These are phyloP conservation scores for Kodamaea suecica DNA, from an alignment of 1,139 yeast genomes.

Conservation along the genomic window DNA sequence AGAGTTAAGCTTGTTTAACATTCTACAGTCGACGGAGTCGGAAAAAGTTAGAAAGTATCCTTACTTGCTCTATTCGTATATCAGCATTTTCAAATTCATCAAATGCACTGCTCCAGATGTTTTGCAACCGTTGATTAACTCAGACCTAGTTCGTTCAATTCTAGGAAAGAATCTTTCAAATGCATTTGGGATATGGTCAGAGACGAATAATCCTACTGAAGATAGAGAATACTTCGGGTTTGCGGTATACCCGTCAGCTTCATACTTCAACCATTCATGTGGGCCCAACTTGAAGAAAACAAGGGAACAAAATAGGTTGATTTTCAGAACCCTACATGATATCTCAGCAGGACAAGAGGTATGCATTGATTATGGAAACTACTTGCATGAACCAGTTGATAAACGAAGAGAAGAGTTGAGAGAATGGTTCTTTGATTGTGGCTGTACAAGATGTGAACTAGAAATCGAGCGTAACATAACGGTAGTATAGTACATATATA, in stretches of 20 bases:
- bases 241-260: slow-evolving; percentile 64
- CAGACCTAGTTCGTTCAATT: slow-evolving; percentile 42
- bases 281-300: slow-evolving; percentile 21
- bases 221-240: slow-evolving; percentile 66
- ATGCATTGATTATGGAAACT: slow-evolving; percentile 62
- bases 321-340: slow-evolving; percentile 26
- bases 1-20: slow-evolving; percentile 36
- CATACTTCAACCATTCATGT: slow-evolving; percentile 67
- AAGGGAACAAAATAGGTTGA: slow-evolving; percentile 20
- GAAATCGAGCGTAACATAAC: slow-evolving; percentile 9
- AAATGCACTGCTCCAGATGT: slow-evolving; percentile 37
- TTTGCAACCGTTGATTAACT: slow-evolving; percentile 38
- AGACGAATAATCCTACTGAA: slow-evolving; percentile 29
- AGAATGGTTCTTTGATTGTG: slow-evolving; percentile 64
- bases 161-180: slow-evolving; percentile 68
- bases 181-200: slow-evolving; percentile 74
- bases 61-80: slow-evolving; percentile 47
- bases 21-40: slow-evolving; percentile 55
- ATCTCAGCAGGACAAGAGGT: slow-evolving; percentile 48
- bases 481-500: not conserved
- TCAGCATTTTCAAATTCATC: slow-evolving; percentile 50
- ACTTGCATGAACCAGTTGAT: slow-evolving; percentile 37
- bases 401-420: slow-evolving; percentile 43
- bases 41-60: slow-evolving; percentile 51
- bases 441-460: slow-evolving; percentile 44